Base-by-base conservation (phyloP, 306 rosid genomes). In the Lotus japonicus region DNA sequence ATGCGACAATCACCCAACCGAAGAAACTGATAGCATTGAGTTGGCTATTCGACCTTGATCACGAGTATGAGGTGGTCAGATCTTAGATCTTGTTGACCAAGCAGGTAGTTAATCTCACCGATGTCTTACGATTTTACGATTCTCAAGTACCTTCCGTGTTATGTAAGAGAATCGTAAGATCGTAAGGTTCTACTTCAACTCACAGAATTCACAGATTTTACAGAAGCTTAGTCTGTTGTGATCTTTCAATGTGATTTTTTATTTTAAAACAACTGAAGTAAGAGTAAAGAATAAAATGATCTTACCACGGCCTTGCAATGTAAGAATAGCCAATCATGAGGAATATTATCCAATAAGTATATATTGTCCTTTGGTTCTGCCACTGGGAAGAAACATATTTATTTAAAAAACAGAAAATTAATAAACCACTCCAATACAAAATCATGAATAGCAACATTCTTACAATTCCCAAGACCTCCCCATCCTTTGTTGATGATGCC, bases 281-380 rank as follows among this genome's bases (percentile, higher is more conserved):
- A 46, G 18, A 62, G 68, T 21, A 49, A 12, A 63, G 44, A 72
- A 69, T 14, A 49, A 36, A 72, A 64, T 61, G 51, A 68, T 66
- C 99, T 87, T 72, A 95, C 99, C 97, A 95, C 99, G 45, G 99
- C 99, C 88, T 95, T 95, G 92, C 99, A 95, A n/a, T 43, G 96
- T 78, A 87, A 81, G 84, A 95, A 95, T 51, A 95, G 87, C 99
- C 99, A 95, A 69, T 95, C 99, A 69, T 95, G 99, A 66, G 99
- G 99, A 70, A 74, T 33, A 80, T 88, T 95, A 70, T 95, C 99
- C 89, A 95, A 67, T 41, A 87, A 77, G 82, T 91, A 95, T 64
- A 95, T 78, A 23, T 68, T 85, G 55, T 91, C 88, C 84, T 84
- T 88, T 59, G 95, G 91, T 84, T 91, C 91, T 64, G 87, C 77